Evolutionary conservation across 2,329 filamentous ascomycete species (phyloP).

Genomic region (Penicillium aurantiogriseum): DNA sequence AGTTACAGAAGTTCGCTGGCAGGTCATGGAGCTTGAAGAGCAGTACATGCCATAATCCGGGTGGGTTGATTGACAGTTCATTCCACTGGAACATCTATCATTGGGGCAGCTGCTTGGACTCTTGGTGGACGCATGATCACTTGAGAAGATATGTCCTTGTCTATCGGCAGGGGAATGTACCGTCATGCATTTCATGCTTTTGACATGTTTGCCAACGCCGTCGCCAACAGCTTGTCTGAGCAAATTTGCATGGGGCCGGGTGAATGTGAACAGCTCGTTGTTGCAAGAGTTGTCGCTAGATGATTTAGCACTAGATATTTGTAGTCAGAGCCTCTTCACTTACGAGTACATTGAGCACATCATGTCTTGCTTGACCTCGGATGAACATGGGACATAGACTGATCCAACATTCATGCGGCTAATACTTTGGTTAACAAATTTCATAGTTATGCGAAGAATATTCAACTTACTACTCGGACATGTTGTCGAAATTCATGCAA

Average conservation of each 20-base stretch:
- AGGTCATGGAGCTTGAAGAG: background rate
- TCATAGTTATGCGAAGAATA: background rate
- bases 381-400: conserved; percentile 4
- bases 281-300: background rate
- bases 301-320: background rate
- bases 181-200: background rate
- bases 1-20: background rate
- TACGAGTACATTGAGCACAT: conserved; percentile 6
- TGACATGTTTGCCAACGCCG: background rate
- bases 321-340: background rate
- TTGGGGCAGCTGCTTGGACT: background rate
- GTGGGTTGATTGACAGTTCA: background rate
- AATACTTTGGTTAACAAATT: background rate
- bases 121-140: background rate
- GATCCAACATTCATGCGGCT: conserved; percentile 5
- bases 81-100: background rate
- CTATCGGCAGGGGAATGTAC: background rate
- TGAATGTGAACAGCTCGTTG: conserved; percentile 4
- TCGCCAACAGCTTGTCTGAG: background rate
- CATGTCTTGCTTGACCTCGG: background rate
- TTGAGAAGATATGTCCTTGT: conserved; percentile 1
- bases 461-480: conserved; percentile 3
- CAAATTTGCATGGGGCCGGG: background rate
- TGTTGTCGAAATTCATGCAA: background rate
- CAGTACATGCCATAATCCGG: conserved; percentile 2